phyloP scores from a whole-genome alignment of 225 moss, liverwort and hornwort genomes.

The Thuidium tamariscinum region DNA sequence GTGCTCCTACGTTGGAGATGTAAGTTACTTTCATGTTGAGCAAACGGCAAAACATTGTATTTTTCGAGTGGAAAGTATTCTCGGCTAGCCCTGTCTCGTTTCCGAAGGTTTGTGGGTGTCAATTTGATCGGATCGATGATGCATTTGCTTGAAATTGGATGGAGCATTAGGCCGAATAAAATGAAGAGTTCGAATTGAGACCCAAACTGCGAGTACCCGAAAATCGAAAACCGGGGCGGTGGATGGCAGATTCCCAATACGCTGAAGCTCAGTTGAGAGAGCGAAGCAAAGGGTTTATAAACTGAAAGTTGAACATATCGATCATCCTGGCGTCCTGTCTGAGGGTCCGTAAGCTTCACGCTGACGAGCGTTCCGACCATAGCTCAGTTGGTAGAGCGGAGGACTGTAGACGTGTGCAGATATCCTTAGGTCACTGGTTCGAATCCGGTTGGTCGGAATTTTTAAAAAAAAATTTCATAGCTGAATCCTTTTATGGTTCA shows the following conservation, averaged over 20 bases:
- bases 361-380: conserved; percentile 54
- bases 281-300: accelerated
- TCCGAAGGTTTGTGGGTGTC: neutral
- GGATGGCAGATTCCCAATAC: neutral
- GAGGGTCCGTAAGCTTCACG: too few species aligned
- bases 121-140: neutral
- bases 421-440: conserved; percentile 83
- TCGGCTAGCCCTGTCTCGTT: neutral
- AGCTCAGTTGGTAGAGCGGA: conserved; percentile 97
- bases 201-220: neutral
- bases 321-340: too few species aligned
- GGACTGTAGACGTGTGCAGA: conserved; percentile 48
- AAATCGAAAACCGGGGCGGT: neutral
- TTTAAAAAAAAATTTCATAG: neutral
- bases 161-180: neutral
- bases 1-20: neutral
- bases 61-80: neutral
- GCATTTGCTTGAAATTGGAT: neutral
- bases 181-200: neutral
- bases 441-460: conserved; percentile 61
- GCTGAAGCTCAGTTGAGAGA: accelerated
- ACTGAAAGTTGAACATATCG: accelerated
- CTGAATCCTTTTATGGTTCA: neutral
- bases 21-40: neutral
- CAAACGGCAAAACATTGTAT: neutral